Base-by-base conservation (phyloP, 345 rosid genomes). In the Leavenworthia alabamica region DNA sequence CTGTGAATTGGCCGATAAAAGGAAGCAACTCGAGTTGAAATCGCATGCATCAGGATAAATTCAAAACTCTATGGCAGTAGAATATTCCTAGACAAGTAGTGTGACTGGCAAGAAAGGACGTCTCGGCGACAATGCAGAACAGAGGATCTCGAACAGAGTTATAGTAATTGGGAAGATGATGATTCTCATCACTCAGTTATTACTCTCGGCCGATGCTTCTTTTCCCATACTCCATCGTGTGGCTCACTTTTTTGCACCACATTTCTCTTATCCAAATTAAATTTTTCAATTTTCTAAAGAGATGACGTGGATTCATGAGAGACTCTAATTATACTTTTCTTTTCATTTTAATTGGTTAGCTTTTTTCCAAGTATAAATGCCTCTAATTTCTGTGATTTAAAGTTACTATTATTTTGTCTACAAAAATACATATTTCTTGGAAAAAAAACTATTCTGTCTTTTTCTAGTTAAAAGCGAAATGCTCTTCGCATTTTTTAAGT, bases 211-310 rank as follows among this genome's bases (percentile, higher is more conserved):
- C 53, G 50, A 40, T 67, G 60, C 66, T 67, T 67, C 60, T 16
- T 23, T 59, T 46, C 9, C 72, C 72, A 59, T 59, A 68, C 72
- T 32, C 8, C 53, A 50, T 68, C 66, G 42, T 69, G 73, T 69
- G 73, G 73, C 56, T 69, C 72, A 2, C 44, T 54, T 64, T 64
- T 17, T 42, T 14, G 26, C 65, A 49, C 66, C 2, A 12, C 40
- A 35, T 37, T 39, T 68, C 53, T 51, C 61, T 68, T 68, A 60
- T 68, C 73, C 73, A 59, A 27, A n/a, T 17, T 7, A 49, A 7
- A 7, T 6, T 28, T 28, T 39, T 39, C 24, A 16, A 2, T 4
- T 5, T 13, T 9, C n/a, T 0, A 33, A 13, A 17, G 2, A 15
- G 31, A 45, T 16, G 33, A 67, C 58, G 64, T 67, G 64, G 64